Base-by-base conservation (phyloP, 2,329 filamentous ascomycete species). In the Chrysosphaeria jannelii region DNA sequence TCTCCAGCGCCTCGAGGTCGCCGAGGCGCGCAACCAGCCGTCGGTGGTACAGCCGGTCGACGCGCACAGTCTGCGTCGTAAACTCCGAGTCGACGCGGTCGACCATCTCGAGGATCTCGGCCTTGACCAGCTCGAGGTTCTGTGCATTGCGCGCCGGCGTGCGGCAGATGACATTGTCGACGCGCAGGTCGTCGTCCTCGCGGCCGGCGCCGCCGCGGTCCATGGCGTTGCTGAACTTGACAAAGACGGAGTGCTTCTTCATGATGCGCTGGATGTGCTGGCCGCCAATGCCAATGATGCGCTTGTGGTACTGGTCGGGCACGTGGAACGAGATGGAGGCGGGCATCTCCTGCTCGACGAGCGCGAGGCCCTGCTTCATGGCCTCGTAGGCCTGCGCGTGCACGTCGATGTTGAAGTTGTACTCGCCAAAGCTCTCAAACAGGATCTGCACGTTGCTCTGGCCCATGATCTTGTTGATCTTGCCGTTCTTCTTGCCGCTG, bases 401-500 rank as follows among this genome's bases (percentile, higher is more conserved):
- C 26, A 97, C 81, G 39, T 97, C 85, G 33, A 97, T 97, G 46
- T 93, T 90, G 53, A 97, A 97, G 46, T 97, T 93, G 57, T 93
- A 97, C 49, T 97, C 85, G 44, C 91, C 90, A 52, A 93, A 97
- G 31, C 78, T 79, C 40, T 97, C 85, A 34, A 97, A 97, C 31
- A 97, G 81, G 38, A 97, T 93, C 46, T 97, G 85, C 8, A 97
- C 85, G 36, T 88, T 91, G 55, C 79, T 91, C 45, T 93, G 81
- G 13, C 81, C 85, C 85, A 97, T 97, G 38, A 97, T 97, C 55
- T 97, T 97, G 56, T 97, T 97, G 46, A 97, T 97, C 51, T 97
- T 97, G 45, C 85, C 85, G 37, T 97, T 97, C 54, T 97, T 97
- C 56, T 97, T 97, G 35, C 85, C 85, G 35, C 79, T 91, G 27